These are phyloP conservation scores for Hamigera avellanea DNA, from an alignment of 495 filamentous ascomycete species.

Conservation along the genomic window DNA sequence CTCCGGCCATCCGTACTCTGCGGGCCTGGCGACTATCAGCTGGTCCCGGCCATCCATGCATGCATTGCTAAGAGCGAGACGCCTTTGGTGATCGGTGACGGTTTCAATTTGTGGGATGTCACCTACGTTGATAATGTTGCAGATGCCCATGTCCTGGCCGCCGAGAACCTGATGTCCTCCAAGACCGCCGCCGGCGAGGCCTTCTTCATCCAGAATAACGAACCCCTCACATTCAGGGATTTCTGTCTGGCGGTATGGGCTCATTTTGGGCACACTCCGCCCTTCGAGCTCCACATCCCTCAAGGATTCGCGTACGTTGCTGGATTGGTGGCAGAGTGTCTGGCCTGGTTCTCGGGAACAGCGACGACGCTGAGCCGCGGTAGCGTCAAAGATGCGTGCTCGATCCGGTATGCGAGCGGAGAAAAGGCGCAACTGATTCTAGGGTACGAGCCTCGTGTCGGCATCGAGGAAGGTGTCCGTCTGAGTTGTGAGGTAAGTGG, in stretches of 20 bases:
- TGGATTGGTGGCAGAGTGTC: constrained; percentile 36
- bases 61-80: constrained; percentile 45
- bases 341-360: constrained; percentile 39
- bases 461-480: constrained; percentile 43
- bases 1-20: constrained; percentile 47
- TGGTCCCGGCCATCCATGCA: constrained; percentile 41
- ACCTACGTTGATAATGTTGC: constrained; percentile 50
- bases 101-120: constrained; percentile 49
- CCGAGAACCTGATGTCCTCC: constrained; percentile 42
- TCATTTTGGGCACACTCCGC: constrained; percentile 45
- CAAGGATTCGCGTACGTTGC: constrained; percentile 33
- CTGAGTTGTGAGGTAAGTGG: constrained; percentile 35
- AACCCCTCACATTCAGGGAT: constrained; percentile 48
- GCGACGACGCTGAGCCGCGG: constrained; percentile 42
- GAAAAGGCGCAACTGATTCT: constrained; percentile 44
- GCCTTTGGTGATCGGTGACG: constrained; percentile 44
- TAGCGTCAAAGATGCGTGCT: constrained; percentile 44
- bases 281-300: constrained; percentile 42
- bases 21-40: constrained; percentile 43
- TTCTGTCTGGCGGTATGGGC: constrained; percentile 49
- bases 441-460: constrained; percentile 46
- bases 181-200: constrained; percentile 47
- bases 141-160: constrained; percentile 51
- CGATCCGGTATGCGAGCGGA: constrained; percentile 42
- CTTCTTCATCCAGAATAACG: constrained; percentile 54